Percentiles rank a stretch among this genome's conserved stretches.
Evolutionary conservation across 306 rosid genomes (phyloP).

Genomic region (Heteromeles arbutifolia): DNA sequence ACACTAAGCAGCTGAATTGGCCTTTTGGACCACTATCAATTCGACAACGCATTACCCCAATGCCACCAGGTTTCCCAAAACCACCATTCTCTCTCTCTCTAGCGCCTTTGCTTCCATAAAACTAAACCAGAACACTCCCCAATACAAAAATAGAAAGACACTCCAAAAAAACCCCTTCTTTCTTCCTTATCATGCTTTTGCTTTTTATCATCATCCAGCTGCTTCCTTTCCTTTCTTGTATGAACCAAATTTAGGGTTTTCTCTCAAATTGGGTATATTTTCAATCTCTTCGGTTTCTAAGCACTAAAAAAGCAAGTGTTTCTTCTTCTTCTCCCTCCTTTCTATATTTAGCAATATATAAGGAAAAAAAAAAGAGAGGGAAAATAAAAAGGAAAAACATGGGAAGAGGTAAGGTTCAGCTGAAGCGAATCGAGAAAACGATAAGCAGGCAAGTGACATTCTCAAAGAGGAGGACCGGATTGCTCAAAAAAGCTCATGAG

Average conservation of each 20-base stretch:
- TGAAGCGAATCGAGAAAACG: conserved; percentile 83
- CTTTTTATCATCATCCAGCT: neutral
- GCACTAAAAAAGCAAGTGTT: neutral
- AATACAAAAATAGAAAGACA: conserved; percentile 44
- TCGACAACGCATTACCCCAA: conserved; percentile 36
- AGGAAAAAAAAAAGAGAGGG: neutral
- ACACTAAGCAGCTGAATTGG: conserved; percentile 7
- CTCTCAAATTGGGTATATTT: neutral
- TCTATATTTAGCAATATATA: neutral
- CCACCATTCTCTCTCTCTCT: neutral
- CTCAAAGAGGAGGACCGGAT: conserved; percentile 58
- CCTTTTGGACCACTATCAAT: neutral
- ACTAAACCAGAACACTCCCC: conserved; percentile 6
- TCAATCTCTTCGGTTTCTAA: neutral
- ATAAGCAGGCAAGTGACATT: conserved; percentile 78
- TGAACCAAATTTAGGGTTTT: conserved; percentile 18
- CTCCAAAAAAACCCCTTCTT: neutral
- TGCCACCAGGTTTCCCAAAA: neutral
- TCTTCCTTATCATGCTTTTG: neutral
- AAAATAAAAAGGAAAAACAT: neutral
- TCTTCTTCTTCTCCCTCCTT: neutral
- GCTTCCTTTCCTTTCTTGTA: conserved; percentile 4
- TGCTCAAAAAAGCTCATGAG: conserved; percentile 78
- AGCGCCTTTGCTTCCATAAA: conserved; percentile 3
- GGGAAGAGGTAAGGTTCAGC: conserved; percentile 82